These are phyloP conservation scores for Knoxdaviesia proteae DNA, from an alignment of 2,329 filamentous ascomycete genomes.

Conservation along the genomic window DNA sequence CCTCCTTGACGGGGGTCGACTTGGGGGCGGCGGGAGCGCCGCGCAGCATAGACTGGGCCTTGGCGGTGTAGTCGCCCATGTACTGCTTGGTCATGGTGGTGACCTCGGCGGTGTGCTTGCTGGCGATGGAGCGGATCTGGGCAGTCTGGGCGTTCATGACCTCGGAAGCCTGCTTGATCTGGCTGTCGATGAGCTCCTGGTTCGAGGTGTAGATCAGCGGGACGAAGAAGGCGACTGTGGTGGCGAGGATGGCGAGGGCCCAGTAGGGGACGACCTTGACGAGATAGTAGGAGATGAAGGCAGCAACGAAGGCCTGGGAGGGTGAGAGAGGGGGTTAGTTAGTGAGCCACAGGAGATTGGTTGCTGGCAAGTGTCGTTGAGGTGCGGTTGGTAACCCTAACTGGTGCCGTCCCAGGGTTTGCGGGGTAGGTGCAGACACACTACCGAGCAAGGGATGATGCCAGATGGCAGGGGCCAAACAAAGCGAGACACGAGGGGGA, in stretches of 20 bases:
- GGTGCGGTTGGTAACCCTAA: neutral
- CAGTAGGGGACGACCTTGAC: conserved; percentile 52
- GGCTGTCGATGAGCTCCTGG: conserved; percentile 46
- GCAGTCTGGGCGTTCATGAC: conserved; percentile 40
- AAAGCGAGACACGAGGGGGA: neutral
- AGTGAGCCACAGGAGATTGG: too few species aligned
- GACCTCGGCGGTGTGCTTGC: conserved; percentile 42
- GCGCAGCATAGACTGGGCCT: conserved; percentile 43
- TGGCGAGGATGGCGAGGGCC: conserved; percentile 41
- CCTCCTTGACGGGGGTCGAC: conserved; percentile 12
- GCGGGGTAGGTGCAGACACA: too few species aligned
- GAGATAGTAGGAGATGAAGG: conserved; percentile 46
- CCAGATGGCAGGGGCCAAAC: neutral
- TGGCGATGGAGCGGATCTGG: conserved; percentile 39
- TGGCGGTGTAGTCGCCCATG: conserved; percentile 44
- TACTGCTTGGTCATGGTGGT: conserved; percentile 46
- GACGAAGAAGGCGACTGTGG: conserved; percentile 37
- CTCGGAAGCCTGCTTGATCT: conserved; percentile 35
- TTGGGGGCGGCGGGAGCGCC: conserved; percentile 23
- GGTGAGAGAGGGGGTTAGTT: neutral
- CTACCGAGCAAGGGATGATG: neutral
- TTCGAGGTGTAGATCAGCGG: conserved; percentile 46
- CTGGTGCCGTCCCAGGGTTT: too few species aligned
- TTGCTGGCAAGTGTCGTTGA: neutral
- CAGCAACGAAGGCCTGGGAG: conserved; percentile 31